Percentiles rank a stretch among this genome's conserved stretches.
phyloP scores from a whole-genome alignment of 2,329 filamentous ascomycete species.

The Coniochaeta prunicola region DNA sequence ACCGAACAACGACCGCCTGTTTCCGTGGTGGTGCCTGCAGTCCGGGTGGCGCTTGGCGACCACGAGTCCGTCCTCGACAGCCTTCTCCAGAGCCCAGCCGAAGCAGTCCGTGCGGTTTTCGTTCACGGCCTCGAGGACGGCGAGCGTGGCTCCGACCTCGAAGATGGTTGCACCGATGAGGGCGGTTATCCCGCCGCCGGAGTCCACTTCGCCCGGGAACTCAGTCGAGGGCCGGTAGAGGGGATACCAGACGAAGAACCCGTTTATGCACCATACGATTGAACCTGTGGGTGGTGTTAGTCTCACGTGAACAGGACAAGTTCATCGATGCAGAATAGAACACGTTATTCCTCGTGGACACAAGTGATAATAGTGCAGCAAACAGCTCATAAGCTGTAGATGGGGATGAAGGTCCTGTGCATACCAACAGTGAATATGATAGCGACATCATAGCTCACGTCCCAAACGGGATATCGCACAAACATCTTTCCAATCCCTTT shows the following conservation, averaged over 20 bases:
- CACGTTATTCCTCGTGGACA: not conserved
- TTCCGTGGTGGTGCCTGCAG: slow-evolving; percentile 13
- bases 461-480: slow-evolving; percentile 29
- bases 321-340: not conserved
- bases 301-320: not conserved
- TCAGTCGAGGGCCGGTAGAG: slow-evolving; percentile 41
- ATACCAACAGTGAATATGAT: slow-evolving; percentile 29
- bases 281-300: slow-evolving; percentile 22
- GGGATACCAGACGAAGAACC: slow-evolving; percentile 58
- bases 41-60: not conserved
- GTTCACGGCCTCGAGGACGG: slow-evolving; percentile 64
- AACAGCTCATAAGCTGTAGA: not conserved
- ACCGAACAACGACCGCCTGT: slow-evolving; percentile 5
- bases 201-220: slow-evolving; percentile 44
- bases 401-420: not conserved
- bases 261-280: slow-evolving; percentile 50
- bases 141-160: slow-evolving; percentile 53
- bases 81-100: slow-evolving; percentile 57
- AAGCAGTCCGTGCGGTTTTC: slow-evolving; percentile 59
- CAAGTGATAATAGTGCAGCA: not conserved
- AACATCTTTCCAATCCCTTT: slow-evolving; percentile 27
- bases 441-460: slow-evolving; percentile 34
- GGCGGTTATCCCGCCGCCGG: slow-evolving; percentile 53
- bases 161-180: slow-evolving; percentile 64
- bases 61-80: slow-evolving; percentile 22